A percentile compares a stretch with the other conserved stretches of the same genome.
Conservation (phyloP, 805 yeast species). For the Barnettozyma populi region DNA sequence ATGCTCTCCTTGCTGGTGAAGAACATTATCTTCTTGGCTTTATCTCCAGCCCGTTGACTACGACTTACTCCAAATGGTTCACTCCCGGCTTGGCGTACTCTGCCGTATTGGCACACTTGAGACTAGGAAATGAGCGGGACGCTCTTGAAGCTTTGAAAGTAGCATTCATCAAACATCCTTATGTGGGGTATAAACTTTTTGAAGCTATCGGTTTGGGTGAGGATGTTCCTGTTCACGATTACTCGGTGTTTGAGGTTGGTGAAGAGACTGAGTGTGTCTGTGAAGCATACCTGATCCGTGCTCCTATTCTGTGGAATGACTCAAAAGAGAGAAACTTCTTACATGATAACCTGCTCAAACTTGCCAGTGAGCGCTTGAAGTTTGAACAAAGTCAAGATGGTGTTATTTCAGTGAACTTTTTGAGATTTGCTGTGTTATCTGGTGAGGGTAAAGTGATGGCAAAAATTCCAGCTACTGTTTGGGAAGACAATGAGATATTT, state of each 20-base stretch:
- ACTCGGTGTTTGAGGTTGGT: conserved; percentile 23
- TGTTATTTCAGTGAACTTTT: conserved; percentile 50
- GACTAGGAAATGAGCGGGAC: conserved; percentile 31
- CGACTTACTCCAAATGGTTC: conserved; percentile 57
- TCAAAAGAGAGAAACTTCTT: conserved; percentile 41
- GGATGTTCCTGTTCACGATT: conserved; percentile 27
- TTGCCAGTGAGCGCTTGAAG: conserved; percentile 18
- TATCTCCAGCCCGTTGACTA: conserved; percentile 48
- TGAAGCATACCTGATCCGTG: conserved; percentile 56
- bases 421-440: conserved; percentile 64
- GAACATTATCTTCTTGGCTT: conserved; percentile 56
- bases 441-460: conserved; percentile 72
- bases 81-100: conserved; percentile 72
- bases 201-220: conserved; percentile 36
- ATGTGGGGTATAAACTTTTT: conserved; percentile 45
- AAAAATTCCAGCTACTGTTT: conserved; percentile 53
- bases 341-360: conserved; percentile 33
- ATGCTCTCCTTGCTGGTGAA: conserved; percentile 62
- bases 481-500: conserved; percentile 55
- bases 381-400: conserved; percentile 17
- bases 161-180: conserved; percentile 56
- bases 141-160: conserved; percentile 44
- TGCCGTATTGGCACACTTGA: conserved; percentile 54
- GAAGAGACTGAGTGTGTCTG: conserved; percentile 34
- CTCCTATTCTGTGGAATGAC: conserved; percentile 50